Percentiles rank a stretch among this genome's conserved stretches.
phyloP scores from a whole-genome alignment of 2,329 filamentous ascomycete species.

The Hypoxylon sp. region DNA sequence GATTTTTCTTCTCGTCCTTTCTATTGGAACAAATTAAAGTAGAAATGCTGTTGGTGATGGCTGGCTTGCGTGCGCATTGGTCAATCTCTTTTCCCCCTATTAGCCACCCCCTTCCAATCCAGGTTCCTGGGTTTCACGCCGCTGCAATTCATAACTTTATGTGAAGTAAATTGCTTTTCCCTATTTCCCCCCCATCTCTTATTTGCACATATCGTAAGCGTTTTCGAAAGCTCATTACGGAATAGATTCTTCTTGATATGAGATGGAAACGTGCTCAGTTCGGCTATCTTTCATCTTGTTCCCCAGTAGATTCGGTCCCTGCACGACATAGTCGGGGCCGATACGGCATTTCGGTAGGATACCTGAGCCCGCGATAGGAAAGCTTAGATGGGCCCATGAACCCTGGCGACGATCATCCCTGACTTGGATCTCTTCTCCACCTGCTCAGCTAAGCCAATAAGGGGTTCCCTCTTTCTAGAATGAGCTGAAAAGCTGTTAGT shows the following conservation, averaged over 20 bases:
- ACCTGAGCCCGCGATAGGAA: conserved; percentile 21
- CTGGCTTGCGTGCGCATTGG: conserved; percentile 16
- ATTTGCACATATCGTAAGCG: neutral
- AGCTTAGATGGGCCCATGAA: conserved; percentile 29
- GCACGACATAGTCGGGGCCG: conserved; percentile 37
- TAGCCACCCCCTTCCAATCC: conserved; percentile 23
- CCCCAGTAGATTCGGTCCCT: conserved; percentile 23
- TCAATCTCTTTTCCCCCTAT: conserved; percentile 6
- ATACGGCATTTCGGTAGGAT: conserved; percentile 34
- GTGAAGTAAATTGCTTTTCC: conserved; percentile 1
- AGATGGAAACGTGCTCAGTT: neutral
- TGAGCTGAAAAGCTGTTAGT: conserved; percentile 20
- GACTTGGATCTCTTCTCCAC: conserved; percentile 2
- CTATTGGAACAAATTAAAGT: conserved; percentile 4
- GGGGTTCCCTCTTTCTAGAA: conserved; percentile 36
- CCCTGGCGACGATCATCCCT: conserved; percentile 31
- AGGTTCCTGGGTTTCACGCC: conserved; percentile 23
- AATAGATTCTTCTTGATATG: neutral
- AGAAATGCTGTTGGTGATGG: conserved; percentile 1
- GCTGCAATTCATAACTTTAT: conserved; percentile 23
- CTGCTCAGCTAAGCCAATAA: conserved; percentile 26
- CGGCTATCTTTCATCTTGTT: neutral
- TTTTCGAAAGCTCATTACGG: no score
- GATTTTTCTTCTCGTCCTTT: conserved; percentile 12
- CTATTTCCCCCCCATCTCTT: neutral